Evolutionary conservation across 2,329 filamentous ascomycete genomes (phyloP), one percentile per base, ranked within the genome.

Genomic region (Aspergillus pseudoviridinutans): DNA sequence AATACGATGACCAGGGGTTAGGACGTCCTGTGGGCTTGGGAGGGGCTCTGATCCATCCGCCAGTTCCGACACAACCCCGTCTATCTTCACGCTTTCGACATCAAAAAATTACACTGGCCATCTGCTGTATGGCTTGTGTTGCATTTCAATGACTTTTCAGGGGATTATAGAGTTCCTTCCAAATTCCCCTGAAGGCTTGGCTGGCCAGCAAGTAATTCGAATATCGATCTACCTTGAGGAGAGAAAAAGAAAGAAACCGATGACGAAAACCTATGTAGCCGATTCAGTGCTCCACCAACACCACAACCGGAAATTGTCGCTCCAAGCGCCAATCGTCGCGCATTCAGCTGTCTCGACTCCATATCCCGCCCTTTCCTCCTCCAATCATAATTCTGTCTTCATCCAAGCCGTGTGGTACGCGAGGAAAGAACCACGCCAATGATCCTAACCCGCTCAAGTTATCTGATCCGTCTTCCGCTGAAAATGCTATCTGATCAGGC

Each of bases 401-500:
- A 17, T 38, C 14, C 32, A 38, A 38, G 32, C 32, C 32, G 14
- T 17, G 32, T 17, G 32, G 32, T 17, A 35, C 32, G 14, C 29
- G 12, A 32, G 29, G 3, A 2, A 17, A 17, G 14, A 35, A 2
- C 14, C 14, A 35, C 32, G 14, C 32, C 32, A 38, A 38, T 35
- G 14, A 6, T 5, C 14, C 17, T 17, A 17, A 17, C 14, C 14
- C 7, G 5, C 5, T 38, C 24, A 47, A 58, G 49, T 56, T 56
- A 56, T 56, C 54, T 56, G 56, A 55, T 58, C 56, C 56, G 42
- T 55, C 27, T 47, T 24, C 20, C 35, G 35, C 44, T 14, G 49
- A 54, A 25, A 25, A 25, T 42, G 56, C 49, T 58, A 58, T 58
- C 56, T 58, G 56, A 58, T 58, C 56, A 53, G 55, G 14, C 51